Evolutionary conservation across 2,329 filamentous ascomycete genomes (phyloP).

Genomic region (Neonectria neomacrospora): DNA sequence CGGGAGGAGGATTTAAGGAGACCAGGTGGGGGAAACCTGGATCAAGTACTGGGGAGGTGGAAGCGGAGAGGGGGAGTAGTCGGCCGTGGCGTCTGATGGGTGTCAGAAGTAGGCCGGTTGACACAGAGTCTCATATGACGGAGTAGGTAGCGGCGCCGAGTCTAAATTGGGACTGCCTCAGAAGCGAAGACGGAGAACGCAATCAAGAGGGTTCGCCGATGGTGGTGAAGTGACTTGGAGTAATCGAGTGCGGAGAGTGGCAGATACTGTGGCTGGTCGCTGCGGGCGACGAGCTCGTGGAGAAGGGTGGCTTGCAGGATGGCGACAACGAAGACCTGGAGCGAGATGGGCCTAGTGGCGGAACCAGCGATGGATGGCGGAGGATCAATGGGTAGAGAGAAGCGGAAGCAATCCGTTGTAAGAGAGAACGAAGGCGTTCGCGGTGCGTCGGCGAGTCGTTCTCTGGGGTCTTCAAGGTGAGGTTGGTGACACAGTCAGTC

Average conservation of each 20-base stretch:
- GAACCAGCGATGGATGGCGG: constrained; percentile 26
- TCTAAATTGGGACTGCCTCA: constrained; percentile 41
- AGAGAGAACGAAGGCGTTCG: constrained; percentile 21
- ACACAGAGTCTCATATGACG: constrained; percentile 37
- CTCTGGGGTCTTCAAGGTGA: constrained; percentile 31
- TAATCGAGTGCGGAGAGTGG: constrained; percentile 12
- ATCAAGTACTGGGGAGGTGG: constrained; percentile 39
- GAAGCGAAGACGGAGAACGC: constrained; percentile 30
- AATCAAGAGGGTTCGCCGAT: constrained; percentile 23
- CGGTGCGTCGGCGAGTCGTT: constrained; percentile 6
- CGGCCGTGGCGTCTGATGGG: constrained; percentile 32
- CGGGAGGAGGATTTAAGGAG: constrained; percentile 24
- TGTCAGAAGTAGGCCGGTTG: constrained; percentile 35
- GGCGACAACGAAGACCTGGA: constrained; percentile 21
- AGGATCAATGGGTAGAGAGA: constrained; percentile 26
- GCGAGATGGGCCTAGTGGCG: constrained; percentile 24
- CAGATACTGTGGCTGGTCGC: constrained; percentile 20
- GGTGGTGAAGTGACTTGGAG: constrained; percentile 12
- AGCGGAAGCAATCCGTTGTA: constrained; percentile 31
- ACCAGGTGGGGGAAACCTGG: constrained; percentile 32
- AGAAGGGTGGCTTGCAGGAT: constrained; percentile 34
- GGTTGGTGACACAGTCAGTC: constrained; percentile 33
- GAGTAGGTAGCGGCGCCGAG: constrained; percentile 38
- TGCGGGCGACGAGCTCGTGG: constrained; percentile 26
- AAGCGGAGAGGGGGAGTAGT: constrained; percentile 31